phyloP scores from a whole-genome alignment of 73 alveolate genomes.

The Stentor roeselii region DNA sequence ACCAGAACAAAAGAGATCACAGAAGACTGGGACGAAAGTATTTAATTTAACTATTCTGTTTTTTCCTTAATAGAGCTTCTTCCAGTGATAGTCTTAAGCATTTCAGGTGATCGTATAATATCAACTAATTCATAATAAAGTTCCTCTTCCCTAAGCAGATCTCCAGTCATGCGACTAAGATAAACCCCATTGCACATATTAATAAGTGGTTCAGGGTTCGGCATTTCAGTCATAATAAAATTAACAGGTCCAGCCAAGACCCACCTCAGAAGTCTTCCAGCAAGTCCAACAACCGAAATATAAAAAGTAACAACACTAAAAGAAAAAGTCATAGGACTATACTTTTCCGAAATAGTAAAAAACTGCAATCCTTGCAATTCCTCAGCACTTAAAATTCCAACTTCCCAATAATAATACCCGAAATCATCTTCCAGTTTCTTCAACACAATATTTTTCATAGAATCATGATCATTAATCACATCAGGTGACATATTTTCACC shows the following conservation, averaged over 20 bases:
- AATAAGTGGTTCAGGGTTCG: constrained; percentile 21
- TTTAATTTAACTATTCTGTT: constrained; percentile 1
- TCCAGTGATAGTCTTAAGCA: constrained; percentile 11
- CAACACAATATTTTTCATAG: background rate
- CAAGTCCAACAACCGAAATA: constrained; percentile 53
- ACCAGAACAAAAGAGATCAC: no score
- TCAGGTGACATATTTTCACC: constrained; percentile 8
- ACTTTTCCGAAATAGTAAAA: constrained; percentile 49
- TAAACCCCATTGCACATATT: constrained; percentile 16
- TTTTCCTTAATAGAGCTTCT: constrained; percentile 24
- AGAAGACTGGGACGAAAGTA: no score
- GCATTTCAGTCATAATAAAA: constrained; percentile 12
- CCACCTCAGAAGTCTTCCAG: constrained; percentile 37
- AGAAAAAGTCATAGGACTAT: constrained; percentile 35
- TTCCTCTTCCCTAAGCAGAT: constrained; percentile 23
- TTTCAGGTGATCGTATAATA: constrained; percentile 19
- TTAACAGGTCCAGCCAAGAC: background rate
- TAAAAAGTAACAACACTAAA: constrained; percentile 59
- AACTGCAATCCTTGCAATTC: constrained; percentile 36
- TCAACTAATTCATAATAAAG: constrained; percentile 20
- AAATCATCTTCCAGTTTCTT: background rate
- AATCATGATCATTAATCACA: background rate
- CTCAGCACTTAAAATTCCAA: background rate
- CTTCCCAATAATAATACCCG: constrained; percentile 1
- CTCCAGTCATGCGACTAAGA: constrained; percentile 10